Percentiles rank a stretch among this genome's conserved stretches.
Conservation (phyloP, 148 eudicot genomes). For the Cornus florida region DNA sequence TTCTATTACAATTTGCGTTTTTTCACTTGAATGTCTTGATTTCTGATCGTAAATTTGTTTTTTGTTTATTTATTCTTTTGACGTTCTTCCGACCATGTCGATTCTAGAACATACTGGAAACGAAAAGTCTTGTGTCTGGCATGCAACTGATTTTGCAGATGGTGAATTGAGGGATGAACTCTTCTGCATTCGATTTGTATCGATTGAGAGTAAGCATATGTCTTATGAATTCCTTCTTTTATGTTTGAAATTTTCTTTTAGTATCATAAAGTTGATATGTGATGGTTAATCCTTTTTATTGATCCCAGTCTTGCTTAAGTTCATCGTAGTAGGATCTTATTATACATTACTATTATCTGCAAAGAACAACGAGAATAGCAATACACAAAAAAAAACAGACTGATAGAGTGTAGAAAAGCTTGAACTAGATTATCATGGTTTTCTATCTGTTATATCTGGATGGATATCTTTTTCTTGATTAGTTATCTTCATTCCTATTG, state of each 20-base stretch:
- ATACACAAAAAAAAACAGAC: no score
- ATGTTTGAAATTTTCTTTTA: background rate
- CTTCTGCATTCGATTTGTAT: constrained; percentile 61
- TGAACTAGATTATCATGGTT: no score
- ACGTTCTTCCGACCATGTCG: constrained; percentile 63
- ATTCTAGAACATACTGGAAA: constrained; percentile 84
- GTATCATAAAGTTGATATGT: background rate
- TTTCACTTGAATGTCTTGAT: background rate
- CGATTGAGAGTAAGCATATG: constrained; percentile 61
- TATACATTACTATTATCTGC: background rate
- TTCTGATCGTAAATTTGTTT: background rate
- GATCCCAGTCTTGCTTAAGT: background rate
- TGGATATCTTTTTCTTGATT: background rate
- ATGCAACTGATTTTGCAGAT: constrained; percentile 79
- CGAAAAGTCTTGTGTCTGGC: constrained; percentile 89
- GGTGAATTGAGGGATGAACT: constrained; percentile 75
- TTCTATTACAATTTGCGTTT: background rate
- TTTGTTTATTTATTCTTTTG: background rate
- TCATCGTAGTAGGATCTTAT: no score
- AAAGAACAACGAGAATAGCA: background rate
- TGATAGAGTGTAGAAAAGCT: background rate
- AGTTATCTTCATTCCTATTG: background rate
- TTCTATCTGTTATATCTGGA: no score
- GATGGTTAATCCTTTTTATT: background rate
- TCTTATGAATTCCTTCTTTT: background rate